Base-by-base conservation (phyloP, 345 rosid genomes). In the Cardiospermum halicacabum region DNA sequence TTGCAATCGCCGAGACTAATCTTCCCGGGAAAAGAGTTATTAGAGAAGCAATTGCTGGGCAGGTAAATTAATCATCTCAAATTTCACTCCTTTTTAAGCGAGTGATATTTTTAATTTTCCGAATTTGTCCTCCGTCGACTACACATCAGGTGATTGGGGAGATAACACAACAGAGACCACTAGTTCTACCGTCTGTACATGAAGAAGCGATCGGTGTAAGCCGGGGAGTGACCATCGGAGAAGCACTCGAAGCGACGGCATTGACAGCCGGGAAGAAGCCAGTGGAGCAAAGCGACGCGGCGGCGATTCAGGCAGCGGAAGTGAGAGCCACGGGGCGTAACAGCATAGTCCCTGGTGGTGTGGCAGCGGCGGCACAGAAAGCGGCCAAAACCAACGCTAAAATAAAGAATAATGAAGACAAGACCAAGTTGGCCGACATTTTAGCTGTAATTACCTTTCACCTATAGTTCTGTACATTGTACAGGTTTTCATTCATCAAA, bases 271-370 rank as follows among this genome's bases (percentile, higher is more conserved):
- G 93, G 31, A 71, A 84, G 57, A 88, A 87, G 78, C 83, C 91
- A 0, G 96, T 92, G 30, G 96, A 86, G 22, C 75, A 88, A 88
- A 92, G 96, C 36, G 97, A 89, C n/a, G 96, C 96, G 0, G 96
- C 96, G 0, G 90, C 98, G 0, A 89, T 89, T 62, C 98, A 92
- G 70, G 91, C 98, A 0, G 96, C 96, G 0, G 96, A 89, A 70
- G 91, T 89, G 15, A 83, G 93, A 75, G 98, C 96, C 37, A 89
- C 91, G 0, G 91, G 93, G 8, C 75, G 84, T 12, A 86, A 80
- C 60, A 71, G 78, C 71, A 86, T 85, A 40, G 56, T 63, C 53
- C 86, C 96, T 0, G 90, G 86, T 0, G 96, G 93, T 1, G 78
- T 84, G 1, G 93, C 93, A 0, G 96, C 96, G 1, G 76, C 85